These are phyloP conservation scores for Talaromyces borbonicus DNA, from an alignment of 495 filamentous ascomycete species.

Conservation along the genomic window DNA sequence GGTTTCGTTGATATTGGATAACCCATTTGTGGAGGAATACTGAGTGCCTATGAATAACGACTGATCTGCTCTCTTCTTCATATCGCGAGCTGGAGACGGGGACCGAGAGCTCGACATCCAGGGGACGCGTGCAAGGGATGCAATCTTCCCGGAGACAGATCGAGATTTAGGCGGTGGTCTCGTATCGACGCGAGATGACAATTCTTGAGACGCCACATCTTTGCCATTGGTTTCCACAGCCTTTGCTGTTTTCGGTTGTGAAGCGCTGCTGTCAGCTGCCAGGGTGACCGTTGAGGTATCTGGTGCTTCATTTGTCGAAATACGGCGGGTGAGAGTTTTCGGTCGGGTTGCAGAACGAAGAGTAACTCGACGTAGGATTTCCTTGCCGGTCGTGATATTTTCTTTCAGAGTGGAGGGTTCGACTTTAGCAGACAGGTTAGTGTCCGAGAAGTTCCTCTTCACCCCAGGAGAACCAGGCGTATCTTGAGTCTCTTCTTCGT, in stretches of 20 bases:
- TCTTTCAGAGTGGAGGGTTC: slow-evolving; percentile 32
- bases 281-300: background rate
- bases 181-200: background rate
- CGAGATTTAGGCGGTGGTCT: slow-evolving; percentile 37
- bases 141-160: slow-evolving; percentile 54
- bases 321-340: slow-evolving; percentile 24
- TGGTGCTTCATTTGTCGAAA: background rate
- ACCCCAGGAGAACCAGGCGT: slow-evolving; percentile 16
- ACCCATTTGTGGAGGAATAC: slow-evolving; percentile 19
- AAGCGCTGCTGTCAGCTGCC: too few relatives aligned
- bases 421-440: slow-evolving; percentile 23
- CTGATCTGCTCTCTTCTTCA: slow-evolving; percentile 27
- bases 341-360: slow-evolving; percentile 27
- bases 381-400: slow-evolving; percentile 34
- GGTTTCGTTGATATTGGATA: slow-evolving; percentile 17
- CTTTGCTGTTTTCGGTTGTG: too few relatives aligned
- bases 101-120: slow-evolving; percentile 56
- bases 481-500: slow-evolving; percentile 23
- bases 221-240: background rate
- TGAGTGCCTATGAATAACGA: slow-evolving; percentile 25
- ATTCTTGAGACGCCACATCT: background rate
- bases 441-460: slow-evolving; percentile 37
- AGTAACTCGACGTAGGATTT: slow-evolving; percentile 36
- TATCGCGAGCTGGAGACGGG: slow-evolving; percentile 41
- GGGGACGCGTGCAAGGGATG: slow-evolving; percentile 55